phyloP scores from a whole-genome alignment of 129 eudicot species.

The Pulicaria dysenterica region DNA sequence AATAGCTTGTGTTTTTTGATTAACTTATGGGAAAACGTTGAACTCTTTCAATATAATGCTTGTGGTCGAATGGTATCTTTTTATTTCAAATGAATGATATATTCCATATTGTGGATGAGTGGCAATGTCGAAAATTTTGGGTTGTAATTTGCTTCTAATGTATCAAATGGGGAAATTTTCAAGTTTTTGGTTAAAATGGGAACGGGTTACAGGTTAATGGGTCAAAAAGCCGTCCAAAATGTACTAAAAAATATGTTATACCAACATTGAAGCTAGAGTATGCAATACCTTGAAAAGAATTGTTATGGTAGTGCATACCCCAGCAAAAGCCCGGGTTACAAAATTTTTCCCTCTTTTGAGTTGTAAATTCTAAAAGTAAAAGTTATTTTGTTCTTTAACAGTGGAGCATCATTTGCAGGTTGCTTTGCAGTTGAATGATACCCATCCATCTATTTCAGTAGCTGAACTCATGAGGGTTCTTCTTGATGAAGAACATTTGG shows the following conservation, averaged over 20 bases:
- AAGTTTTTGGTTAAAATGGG: neutral
- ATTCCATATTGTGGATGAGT: neutral
- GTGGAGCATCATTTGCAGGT: slow-evolving; percentile 34
- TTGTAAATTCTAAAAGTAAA: neutral
- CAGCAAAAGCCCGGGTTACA: neutral
- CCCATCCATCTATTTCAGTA: slow-evolving; percentile 60
- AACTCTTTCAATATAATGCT: slow-evolving; percentile 10
- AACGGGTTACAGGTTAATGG: neutral
- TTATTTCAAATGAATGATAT: neutral
- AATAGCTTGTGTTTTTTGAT: slow-evolving; percentile 12
- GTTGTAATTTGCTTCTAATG: neutral
- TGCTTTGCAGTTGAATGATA: slow-evolving; percentile 60
- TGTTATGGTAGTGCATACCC: neutral
- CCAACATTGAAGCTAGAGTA: neutral
- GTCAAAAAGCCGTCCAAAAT: neutral
- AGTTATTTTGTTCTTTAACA: neutral
- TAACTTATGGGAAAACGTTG: neutral
- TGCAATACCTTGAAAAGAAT: neutral
- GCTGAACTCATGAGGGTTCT: slow-evolving; percentile 58
- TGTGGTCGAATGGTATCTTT: slow-evolving; percentile 9
- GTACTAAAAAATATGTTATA: neutral
- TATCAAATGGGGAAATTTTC: neutral
- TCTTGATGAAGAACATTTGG: slow-evolving; percentile 61
- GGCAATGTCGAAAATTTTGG: neutral
- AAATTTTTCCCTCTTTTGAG: neutral